These are phyloP conservation scores for Leishmania lainsoni DNA, from an alignment of 208 protist species.

Conservation along the genomic window DNA sequence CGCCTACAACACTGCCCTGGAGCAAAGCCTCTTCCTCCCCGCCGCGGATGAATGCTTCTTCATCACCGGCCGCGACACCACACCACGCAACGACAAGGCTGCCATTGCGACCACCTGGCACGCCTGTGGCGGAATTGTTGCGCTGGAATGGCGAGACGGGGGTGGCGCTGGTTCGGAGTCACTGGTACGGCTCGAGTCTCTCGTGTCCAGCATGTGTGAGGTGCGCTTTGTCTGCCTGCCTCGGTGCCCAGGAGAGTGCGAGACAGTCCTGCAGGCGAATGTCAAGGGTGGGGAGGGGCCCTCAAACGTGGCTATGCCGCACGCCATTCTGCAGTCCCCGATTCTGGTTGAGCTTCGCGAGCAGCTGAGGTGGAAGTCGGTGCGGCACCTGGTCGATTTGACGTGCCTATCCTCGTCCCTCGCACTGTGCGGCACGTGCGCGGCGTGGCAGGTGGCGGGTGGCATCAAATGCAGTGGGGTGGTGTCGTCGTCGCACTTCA, in stretches of 20 bases:
- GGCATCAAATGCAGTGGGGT: conserved; percentile 21
- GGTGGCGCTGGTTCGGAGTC: background rate
- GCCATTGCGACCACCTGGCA: background rate
- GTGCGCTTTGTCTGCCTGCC: conserved; percentile 31
- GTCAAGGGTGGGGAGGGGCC: conserved; percentile 3
- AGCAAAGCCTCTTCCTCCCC: conserved; percentile 5
- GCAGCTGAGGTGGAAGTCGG: conserved; percentile 32
- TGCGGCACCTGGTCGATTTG: conserved; percentile 25
- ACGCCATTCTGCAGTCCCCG: background rate
- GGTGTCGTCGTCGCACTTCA: conserved; percentile 44
- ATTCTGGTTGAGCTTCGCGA: conserved; percentile 30
- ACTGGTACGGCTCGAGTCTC: conserved; percentile 14
- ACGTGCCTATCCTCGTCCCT: conserved; percentile 34
- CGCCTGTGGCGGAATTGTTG: conserved; percentile 20
- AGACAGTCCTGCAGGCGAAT: conserved; percentile 9
- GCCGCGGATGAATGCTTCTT: conserved; percentile 24
- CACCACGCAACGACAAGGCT: background rate
- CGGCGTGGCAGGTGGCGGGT: conserved; percentile 21
- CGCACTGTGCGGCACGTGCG: background rate
- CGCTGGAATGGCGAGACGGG: conserved; percentile 12
- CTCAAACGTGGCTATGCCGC: background rate
- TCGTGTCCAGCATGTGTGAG: conserved; percentile 22
- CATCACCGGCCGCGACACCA: background rate
- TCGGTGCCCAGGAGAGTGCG: conserved; percentile 6
- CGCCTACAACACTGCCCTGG: conserved; percentile 30